Evolutionary conservation across 2,329 filamentous ascomycete genomes (phyloP).

Genomic region (Ramichloridium luteum): DNA sequence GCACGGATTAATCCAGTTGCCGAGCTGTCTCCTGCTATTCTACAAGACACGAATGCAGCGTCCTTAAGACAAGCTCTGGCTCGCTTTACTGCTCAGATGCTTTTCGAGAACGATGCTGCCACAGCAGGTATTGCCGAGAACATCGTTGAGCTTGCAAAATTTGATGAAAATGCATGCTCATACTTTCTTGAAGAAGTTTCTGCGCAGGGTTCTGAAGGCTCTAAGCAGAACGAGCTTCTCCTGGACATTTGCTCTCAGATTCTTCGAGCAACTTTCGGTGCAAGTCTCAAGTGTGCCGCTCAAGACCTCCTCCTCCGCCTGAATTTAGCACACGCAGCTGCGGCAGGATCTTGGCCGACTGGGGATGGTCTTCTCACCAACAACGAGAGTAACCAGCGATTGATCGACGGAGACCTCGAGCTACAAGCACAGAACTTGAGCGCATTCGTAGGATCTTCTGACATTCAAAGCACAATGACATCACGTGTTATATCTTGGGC

Average conservation of each 20-base stretch:
- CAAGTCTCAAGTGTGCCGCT: conserved; percentile 9
- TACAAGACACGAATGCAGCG: conserved; percentile 3
- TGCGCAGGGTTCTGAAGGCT: neutral
- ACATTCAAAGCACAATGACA: too few relatives aligned
- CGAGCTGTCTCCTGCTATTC: too few relatives aligned
- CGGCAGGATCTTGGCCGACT: too few relatives aligned
- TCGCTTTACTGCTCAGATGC: conserved; percentile 9
- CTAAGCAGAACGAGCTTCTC: conserved; percentile 3
- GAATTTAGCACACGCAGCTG: too few relatives aligned
- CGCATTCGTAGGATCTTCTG: too few relatives aligned
- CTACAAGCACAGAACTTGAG: too few relatives aligned
- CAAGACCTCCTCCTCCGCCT: conserved; percentile 7
- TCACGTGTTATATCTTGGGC: conserved; percentile 10
- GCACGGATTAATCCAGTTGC: too few relatives aligned
- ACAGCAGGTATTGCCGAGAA: neutral
- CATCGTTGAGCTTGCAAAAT: conserved; percentile 5
- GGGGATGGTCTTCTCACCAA: too few relatives aligned
- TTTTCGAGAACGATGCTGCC: conserved; percentile 3
- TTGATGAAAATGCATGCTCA: conserved; percentile 11
- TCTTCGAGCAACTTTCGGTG: conserved; percentile 1
- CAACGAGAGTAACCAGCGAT: conserved; percentile 9
- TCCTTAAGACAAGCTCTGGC: conserved; percentile 12
- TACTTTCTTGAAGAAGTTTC: conserved; percentile 8
- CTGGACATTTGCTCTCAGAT: conserved; percentile 7
- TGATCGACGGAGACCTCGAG: conserved; percentile 13